Base-by-base conservation (phyloP, 495 filamentous ascomycete genomes). In the Aspergillus coremiiformis region DNA sequence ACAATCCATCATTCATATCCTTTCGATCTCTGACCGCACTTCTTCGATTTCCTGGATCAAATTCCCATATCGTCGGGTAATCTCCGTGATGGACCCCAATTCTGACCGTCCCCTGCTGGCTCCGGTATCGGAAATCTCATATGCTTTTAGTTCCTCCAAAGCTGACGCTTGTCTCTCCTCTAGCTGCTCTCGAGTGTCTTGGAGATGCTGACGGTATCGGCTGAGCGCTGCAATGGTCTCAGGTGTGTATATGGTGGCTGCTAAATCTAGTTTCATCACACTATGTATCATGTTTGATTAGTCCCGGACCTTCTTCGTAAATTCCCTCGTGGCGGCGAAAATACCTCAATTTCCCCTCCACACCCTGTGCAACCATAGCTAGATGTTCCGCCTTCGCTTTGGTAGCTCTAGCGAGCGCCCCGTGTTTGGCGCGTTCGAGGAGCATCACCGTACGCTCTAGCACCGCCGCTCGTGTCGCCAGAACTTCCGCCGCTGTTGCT, bases 341-440 rank as follows among this genome's bases (percentile, higher is more conserved):
- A 39, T 72, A 73, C 70, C 73, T 75, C 4, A 79, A 68, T 32
- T 80, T 76, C 10, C 80, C 67, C 7, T 72, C 69, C 5, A 82
- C 60, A 17, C 77, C 74, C 32, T 74, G 65, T 6, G 84, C 84
- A 29, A 78, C 75, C n/a, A 77, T 68, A 33, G 80, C 78, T 26
- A 89, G 69, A 46, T 79, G 78, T 49, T 81, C 80, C 1, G 76
- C 73, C 55, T 74, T 71, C 0, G 79, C 72, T 52, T 72, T 78
- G 14, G 72, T 71, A 45, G 68, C 68, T 5, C 84, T 72, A 6
- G 85, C 77, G 3, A 87, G 56, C 3, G 76, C 66, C 33, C 86
- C 86, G 67, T 90, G 84, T 57, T 86, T 87, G 8, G 68, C 74
- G 42, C 77, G 71, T 57, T 85, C 82, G 5, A 85, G 66, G 11